Percentiles rank a stretch among this genome's conserved stretches.
These are phyloP conservation scores for Phytophthora parvispora DNA, from an alignment of 352 stramenopile species.

Conservation along the genomic window DNA sequence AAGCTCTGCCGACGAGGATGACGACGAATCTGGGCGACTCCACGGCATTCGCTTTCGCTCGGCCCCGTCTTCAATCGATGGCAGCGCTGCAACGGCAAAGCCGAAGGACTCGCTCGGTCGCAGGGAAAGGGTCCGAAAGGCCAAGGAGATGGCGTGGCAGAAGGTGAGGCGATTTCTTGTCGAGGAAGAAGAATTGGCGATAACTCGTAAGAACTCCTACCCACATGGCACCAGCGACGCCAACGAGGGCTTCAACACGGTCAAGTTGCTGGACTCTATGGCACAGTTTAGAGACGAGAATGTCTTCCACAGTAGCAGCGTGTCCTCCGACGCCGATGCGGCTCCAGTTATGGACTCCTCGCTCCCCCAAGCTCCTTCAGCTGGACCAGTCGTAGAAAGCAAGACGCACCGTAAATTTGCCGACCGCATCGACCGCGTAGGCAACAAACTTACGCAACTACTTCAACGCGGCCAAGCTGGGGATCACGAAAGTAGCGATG, in stretches of 20 bases:
- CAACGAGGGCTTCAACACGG: constrained; percentile 28
- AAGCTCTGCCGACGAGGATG: neutral
- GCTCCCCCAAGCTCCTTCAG: too few species aligned
- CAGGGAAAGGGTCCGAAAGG: constrained; percentile 21
- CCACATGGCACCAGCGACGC: constrained; percentile 22
- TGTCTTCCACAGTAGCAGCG: neutral
- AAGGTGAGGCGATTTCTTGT: constrained; percentile 49
- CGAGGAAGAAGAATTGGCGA: constrained; percentile 39
- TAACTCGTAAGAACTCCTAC: constrained; percentile 2
- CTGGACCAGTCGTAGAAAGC: too few species aligned
- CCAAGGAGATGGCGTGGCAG: constrained; percentile 40
- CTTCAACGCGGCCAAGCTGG: too few species aligned
- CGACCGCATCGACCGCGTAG: constrained; percentile 14
- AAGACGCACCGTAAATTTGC: too few species aligned
- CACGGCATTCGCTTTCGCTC: neutral
- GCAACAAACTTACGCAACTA: constrained; percentile 15
- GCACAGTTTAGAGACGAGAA: constrained; percentile 19
- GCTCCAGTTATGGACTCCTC: too few species aligned
- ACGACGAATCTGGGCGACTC: neutral
- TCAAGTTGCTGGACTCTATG: constrained; percentile 45
- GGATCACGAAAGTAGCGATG: constrained; percentile 1
- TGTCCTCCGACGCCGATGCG: constrained; percentile 1
- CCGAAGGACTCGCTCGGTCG: too few species aligned
- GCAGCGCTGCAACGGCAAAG: neutral
- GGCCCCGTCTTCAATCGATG: constrained; percentile 38